Percentiles rank a stretch among this genome's conserved stretches.
phyloP scores from a whole-genome alignment of 176 grass and related monocot genomes.

The Oryza brachyantha region DNA sequence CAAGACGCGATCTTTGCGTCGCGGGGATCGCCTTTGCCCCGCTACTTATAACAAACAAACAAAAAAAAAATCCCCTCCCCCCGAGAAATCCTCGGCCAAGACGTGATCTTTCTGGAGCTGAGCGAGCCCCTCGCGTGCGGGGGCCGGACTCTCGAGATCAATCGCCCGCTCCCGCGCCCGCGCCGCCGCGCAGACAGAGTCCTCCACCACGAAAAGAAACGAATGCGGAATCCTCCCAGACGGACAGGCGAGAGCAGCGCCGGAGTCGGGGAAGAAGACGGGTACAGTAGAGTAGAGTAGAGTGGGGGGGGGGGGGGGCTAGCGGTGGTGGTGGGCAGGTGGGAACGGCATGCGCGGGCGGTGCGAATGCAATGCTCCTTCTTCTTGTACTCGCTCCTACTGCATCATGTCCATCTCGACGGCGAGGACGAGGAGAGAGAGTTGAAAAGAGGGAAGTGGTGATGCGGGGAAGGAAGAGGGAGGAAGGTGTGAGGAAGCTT shows the following conservation, averaged over 20 bases:
- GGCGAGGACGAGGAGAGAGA: background rate
- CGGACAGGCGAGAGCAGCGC: too few relatives aligned
- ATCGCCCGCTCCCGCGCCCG: background rate
- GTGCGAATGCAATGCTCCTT: background rate
- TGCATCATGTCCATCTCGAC: too few relatives aligned
- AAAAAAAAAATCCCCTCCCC: too few relatives aligned
- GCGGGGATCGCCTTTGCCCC: background rate
- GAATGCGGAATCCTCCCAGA: background rate
- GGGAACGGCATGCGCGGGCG: conserved; percentile 25
- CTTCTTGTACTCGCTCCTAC: too few relatives aligned
- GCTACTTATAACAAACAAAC: background rate
- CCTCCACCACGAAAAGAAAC: too few relatives aligned
- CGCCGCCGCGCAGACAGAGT: background rate
- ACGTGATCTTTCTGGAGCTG: background rate
- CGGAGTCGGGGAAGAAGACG: background rate
- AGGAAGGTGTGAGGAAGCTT: conserved; percentile 48
- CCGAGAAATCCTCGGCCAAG: background rate
- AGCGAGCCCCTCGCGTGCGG: conserved; percentile 5
- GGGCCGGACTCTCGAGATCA: background rate
- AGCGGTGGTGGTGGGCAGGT: conserved; percentile 11
- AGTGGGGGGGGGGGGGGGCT: background rate
- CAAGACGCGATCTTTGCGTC: background rate
- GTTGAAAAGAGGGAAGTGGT: background rate
- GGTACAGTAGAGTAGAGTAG: background rate
- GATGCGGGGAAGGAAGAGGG: background rate